These are phyloP conservation scores for Teratosphaeria destructans DNA, from an alignment of 2,329 filamentous ascomycete genomes.

Conservation along the genomic window DNA sequence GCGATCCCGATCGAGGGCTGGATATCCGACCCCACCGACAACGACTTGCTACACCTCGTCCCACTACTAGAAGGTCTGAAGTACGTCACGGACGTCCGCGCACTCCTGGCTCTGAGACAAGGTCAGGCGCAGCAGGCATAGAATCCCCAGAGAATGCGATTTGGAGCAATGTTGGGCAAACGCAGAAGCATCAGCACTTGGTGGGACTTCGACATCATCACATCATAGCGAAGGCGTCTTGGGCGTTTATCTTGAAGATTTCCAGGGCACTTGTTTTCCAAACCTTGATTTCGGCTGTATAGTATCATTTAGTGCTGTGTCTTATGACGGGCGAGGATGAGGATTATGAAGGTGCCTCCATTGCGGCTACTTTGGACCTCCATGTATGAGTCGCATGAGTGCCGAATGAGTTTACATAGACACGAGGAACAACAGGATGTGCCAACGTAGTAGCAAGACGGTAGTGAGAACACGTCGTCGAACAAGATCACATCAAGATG, in stretches of 20 bases:
- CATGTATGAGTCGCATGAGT: no score
- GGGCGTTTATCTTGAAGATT: background rate
- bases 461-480: no score
- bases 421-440: no score
- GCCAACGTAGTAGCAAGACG: slow-evolving; percentile 28
- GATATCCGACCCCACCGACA: slow-evolving; percentile 97
- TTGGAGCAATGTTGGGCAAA: background rate
- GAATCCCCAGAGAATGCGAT: background rate
- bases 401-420: no score
- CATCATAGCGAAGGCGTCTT: background rate
- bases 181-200: background rate
- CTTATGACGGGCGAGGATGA: background rate
- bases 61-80: slow-evolving; percentile 88
- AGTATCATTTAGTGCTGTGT: background rate
- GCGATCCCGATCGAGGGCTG: slow-evolving; percentile 98
- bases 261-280: background rate
- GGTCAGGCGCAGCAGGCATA: slow-evolving; percentile 50
- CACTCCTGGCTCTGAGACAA: slow-evolving; percentile 75
- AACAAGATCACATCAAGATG: no score
- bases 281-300: background rate
- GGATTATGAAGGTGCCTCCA: background rate
- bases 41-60: slow-evolving; percentile 83
- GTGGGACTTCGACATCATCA: background rate
- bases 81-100: slow-evolving; percentile 91
- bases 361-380: no score